phyloP scores from a whole-genome alignment of 83 land plant species.

The Picea abies region DNA sequence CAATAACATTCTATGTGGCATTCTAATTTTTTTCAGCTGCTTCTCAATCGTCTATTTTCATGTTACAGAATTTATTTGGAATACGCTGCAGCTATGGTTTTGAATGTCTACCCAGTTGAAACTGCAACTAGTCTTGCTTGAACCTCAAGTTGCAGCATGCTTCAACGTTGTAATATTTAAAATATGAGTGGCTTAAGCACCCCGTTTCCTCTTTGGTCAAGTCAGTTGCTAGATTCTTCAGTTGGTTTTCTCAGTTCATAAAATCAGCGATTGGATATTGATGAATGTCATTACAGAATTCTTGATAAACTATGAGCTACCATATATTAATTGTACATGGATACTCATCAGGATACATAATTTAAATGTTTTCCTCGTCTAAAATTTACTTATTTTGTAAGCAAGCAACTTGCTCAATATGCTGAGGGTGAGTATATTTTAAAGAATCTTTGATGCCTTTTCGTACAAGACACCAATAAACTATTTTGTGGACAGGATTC shows the following conservation, averaged over 20 bases:
- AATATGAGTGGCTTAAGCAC: background rate
- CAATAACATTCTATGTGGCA: background rate
- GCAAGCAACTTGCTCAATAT: background rate
- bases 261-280: background rate
- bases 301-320: background rate
- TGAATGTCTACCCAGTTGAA: background rate
- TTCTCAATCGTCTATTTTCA: background rate
- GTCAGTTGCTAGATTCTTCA: conserved; percentile 1
- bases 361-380: no score
- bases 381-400: no score
- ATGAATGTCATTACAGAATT: background rate
- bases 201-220: background rate
- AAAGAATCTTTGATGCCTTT: background rate
- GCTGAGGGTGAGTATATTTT: background rate
- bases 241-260: background rate
- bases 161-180: conserved; percentile 12
- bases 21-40: background rate
- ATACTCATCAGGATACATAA: background rate
- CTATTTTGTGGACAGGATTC: background rate
- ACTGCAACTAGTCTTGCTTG: conserved; percentile 1
- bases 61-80: background rate
- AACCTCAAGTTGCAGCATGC: background rate
- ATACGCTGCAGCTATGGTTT: background rate
- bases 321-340: background rate
- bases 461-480: background rate